These are phyloP conservation scores for Sphagnurus paluster DNA, from an alignment of 1,284 basidiomycete genomes.

Conservation along the genomic window DNA sequence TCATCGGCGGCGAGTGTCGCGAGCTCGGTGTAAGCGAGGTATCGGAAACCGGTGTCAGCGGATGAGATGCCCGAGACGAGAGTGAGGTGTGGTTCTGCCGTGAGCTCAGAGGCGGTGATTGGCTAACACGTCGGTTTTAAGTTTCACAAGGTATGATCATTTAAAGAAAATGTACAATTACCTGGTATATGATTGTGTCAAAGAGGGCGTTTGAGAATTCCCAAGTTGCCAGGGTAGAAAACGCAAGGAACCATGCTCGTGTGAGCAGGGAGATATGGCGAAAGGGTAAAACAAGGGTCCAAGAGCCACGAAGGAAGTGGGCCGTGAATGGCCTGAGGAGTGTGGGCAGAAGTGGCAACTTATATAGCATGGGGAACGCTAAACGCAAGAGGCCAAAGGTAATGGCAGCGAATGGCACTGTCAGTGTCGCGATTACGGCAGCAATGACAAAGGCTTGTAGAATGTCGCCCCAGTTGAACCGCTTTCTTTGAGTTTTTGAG, in stretches of 20 bases:
- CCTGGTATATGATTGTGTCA: constrained; percentile 50
- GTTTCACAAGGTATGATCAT: no score
- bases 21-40: constrained; percentile 61
- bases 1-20: constrained; percentile 43
- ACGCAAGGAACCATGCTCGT: constrained; percentile 48
- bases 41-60: constrained; percentile 47
- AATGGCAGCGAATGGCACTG: constrained; percentile 36
- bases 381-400: constrained; percentile 47
- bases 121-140: no score
- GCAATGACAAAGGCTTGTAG: constrained; percentile 38
- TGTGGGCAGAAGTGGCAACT: constrained; percentile 48
- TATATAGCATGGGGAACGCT: constrained; percentile 52
- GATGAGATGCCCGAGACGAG: constrained; percentile 63
- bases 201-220: constrained; percentile 62
- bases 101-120: constrained; percentile 37
- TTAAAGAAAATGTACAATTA: constrained; percentile 8
- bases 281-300: constrained; percentile 51
- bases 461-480: constrained; percentile 30
- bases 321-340: constrained; percentile 58
- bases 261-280: constrained; percentile 44
- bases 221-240: constrained; percentile 55
- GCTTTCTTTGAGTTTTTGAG: constrained; percentile 17
- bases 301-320: constrained; percentile 61
- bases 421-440: constrained; percentile 39
- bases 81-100: constrained; percentile 50